Percentiles rank a stretch among this genome's conserved stretches.
These are phyloP conservation scores for Paspalum notatum DNA, from an alignment of 176 grass and related monocot species.

Conservation along the genomic window DNA sequence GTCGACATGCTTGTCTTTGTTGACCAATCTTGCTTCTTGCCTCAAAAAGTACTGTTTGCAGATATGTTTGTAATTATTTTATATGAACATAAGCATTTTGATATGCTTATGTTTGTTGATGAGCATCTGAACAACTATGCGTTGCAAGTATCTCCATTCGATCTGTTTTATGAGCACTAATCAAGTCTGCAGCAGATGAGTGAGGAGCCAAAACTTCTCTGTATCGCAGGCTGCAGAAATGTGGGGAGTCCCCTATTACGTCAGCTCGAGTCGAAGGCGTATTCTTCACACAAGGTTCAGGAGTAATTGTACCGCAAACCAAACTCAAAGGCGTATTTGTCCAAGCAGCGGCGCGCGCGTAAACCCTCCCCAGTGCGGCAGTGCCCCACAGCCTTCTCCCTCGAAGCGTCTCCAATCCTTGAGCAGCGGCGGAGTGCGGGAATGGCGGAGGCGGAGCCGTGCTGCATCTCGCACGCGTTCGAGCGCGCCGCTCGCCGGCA, in stretches of 20 bases:
- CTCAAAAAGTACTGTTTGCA: no score
- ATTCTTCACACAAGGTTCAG: background rate
- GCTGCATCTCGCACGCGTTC: conserved; percentile 88
- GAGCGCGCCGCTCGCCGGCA: conserved; percentile 39
- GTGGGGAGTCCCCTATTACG: background rate
- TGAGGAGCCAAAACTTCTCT: background rate
- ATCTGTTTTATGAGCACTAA: background rate
- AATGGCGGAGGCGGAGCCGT: conserved; percentile 34
- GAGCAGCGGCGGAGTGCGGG: conserved; percentile 1
- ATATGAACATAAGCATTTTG: no score
- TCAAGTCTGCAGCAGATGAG: background rate
- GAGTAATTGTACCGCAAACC: background rate
- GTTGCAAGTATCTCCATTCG: background rate
- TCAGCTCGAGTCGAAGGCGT: background rate
- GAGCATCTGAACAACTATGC: background rate
- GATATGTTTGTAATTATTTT: no score
- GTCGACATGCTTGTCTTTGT: no score
- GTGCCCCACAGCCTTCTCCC: no score
- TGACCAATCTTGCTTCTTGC: no score
- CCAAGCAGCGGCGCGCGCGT: background rate
- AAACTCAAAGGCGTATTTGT: background rate
- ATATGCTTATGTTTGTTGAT: background rate
- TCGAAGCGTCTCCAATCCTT: background rate
- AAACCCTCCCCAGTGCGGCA: no score
- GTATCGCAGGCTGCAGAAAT: background rate